phyloP scores from a whole-genome alignment of 495 filamentous ascomycete genomes.

The Lasiosphaeria hispida region DNA sequence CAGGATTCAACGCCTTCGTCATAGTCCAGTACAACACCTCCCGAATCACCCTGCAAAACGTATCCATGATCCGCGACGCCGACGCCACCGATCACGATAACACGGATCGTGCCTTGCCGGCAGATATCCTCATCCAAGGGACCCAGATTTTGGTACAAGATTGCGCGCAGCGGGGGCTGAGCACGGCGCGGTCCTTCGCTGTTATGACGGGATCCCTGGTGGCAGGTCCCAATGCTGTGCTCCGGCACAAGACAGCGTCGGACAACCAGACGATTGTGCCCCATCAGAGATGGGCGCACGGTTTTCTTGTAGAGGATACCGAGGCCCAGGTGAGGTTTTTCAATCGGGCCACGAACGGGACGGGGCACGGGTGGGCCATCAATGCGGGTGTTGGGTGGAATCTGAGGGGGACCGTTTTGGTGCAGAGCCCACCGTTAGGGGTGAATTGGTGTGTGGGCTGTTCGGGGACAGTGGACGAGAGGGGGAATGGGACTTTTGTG shows the following conservation, averaged over 20 bases:
- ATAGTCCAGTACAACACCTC: slow-evolving; percentile 9
- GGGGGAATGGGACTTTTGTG: slow-evolving; percentile 1
- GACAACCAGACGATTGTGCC: background rate
- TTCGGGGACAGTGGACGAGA: background rate
- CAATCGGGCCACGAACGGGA: slow-evolving; percentile 5
- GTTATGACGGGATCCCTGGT: slow-evolving; percentile 6
- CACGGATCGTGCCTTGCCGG: slow-evolving; percentile 2
- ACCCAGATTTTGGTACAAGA: slow-evolving; percentile 15
- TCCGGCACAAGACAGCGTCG: background rate
- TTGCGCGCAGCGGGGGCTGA: slow-evolving; percentile 11
- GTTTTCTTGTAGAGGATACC: slow-evolving; percentile 7
- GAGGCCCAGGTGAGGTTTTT: background rate
- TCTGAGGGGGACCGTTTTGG: background rate
- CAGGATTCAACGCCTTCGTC: slow-evolving; percentile 19
- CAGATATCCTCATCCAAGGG: slow-evolving; percentile 16
- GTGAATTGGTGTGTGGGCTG: slow-evolving; percentile 7
- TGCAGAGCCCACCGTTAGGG: slow-evolving; percentile 7
- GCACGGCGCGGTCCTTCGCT: slow-evolving; percentile 15
- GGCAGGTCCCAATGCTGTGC: slow-evolving; percentile 6
- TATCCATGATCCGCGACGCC: slow-evolving; percentile 14
- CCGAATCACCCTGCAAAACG: slow-evolving; percentile 13
- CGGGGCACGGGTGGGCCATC: slow-evolving; percentile 12
- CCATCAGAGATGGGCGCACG: slow-evolving; percentile 11
- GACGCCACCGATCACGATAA: background rate
- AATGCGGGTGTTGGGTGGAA: slow-evolving; percentile 12